A percentile compares a stretch with the other conserved stretches of the same genome.
These are phyloP conservation scores for Aspergillus hiratsukae DNA, from an alignment of 2,329 filamentous ascomycete species.

Conservation along the genomic window DNA sequence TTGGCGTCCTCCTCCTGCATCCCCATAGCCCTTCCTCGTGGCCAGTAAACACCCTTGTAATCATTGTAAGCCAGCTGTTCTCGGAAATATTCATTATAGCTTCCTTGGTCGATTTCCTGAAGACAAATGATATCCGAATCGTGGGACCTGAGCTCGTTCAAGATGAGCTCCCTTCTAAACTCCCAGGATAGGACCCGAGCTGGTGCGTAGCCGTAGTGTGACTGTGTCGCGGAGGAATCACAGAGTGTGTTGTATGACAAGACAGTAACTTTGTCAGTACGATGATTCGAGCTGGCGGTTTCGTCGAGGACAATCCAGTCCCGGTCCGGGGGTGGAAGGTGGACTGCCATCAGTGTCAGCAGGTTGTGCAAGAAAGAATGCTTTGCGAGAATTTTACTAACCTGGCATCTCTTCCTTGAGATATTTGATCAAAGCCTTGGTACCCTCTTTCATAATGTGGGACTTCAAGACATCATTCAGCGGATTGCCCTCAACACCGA, in stretches of 20 bases:
- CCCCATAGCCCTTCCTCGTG: slow-evolving; percentile 82
- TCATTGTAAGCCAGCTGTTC: slow-evolving; percentile 80
- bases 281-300: slow-evolving; percentile 45
- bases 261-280: slow-evolving; percentile 68
- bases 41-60: slow-evolving; percentile 92
- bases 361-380: slow-evolving; percentile 15
- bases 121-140: slow-evolving; percentile 87
- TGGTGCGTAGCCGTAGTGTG: slow-evolving; percentile 86
- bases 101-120: slow-evolving; percentile 89
- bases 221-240: slow-evolving; percentile 81
- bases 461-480: slow-evolving; percentile 71
- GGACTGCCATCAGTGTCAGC: slow-evolving; percentile 51
- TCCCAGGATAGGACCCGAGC: slow-evolving; percentile 80
- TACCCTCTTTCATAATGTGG: slow-evolving; percentile 81
- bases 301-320: slow-evolving; percentile 71
- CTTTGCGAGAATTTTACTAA: slow-evolving; percentile 46
- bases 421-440: slow-evolving; percentile 74
- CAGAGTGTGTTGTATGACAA: slow-evolving; percentile 95
- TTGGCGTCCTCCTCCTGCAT: slow-evolving; percentile 87
- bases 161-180: slow-evolving; percentile 74
- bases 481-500: slow-evolving; percentile 91
- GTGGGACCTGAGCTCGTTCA: slow-evolving; percentile 73
- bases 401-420: slow-evolving; percentile 80
- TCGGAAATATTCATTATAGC: slow-evolving; percentile 85
- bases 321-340: slow-evolving; percentile 70